These are phyloP conservation scores for Lasiosphaeria miniovina DNA, from an alignment of 495 filamentous ascomycete species.

Conservation along the genomic window DNA sequence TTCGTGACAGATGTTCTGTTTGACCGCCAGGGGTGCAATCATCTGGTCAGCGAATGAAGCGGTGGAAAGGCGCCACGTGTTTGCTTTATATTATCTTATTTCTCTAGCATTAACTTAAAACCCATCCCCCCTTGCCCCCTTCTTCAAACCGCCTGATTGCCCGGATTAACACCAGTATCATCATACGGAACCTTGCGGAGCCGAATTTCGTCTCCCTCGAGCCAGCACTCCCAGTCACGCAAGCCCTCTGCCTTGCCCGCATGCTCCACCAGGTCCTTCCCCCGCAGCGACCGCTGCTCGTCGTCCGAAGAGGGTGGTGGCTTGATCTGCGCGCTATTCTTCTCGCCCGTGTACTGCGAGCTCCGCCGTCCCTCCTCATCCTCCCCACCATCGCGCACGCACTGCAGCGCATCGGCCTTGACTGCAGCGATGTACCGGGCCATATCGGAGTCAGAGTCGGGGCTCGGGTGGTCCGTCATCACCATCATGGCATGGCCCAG, in stretches of 20 bases:
- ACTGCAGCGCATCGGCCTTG: neutral
- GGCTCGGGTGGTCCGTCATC: neutral
- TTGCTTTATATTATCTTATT: too few species aligned
- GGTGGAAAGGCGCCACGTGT: too few species aligned
- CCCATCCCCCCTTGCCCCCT: too few species aligned
- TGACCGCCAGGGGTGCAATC: too few species aligned
- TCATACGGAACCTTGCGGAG: neutral
- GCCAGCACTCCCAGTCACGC: conserved; percentile 1
- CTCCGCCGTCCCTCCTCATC: neutral
- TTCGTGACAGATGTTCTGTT: too few species aligned
- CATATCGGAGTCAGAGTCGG: neutral
- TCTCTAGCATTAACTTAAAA: too few species aligned
- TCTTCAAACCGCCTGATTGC: too few species aligned
- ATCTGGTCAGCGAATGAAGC: too few species aligned
- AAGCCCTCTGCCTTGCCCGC: neutral
- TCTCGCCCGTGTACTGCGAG: neutral
- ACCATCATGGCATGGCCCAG: conserved; percentile 1
- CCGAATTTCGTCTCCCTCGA: neutral
- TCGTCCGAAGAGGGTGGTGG: neutral
- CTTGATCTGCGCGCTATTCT: neutral
- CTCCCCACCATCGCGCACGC: neutral
- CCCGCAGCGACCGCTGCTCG: neutral
- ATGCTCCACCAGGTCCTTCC: neutral
- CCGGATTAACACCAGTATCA: neutral
- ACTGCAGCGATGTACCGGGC: neutral